phyloP scores from a whole-genome alignment of 2,329 filamentous ascomycete genomes.

The Alternaria sp. region DNA sequence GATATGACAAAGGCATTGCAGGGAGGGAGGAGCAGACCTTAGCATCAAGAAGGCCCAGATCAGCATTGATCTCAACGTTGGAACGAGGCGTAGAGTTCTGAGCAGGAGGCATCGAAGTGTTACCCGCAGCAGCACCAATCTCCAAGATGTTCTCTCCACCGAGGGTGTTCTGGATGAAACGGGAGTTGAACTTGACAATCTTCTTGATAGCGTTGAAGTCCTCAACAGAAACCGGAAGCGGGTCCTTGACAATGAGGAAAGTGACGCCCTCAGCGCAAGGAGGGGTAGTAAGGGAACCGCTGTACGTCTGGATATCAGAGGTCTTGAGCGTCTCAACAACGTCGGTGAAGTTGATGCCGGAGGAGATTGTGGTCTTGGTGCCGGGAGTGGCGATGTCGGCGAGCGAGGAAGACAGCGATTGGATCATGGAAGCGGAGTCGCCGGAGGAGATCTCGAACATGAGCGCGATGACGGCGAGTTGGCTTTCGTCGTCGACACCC shows the following conservation, averaged over 20 bases:
- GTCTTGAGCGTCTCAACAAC: conserved; percentile 49
- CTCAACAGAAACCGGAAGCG: conserved; percentile 56
- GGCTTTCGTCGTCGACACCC: conserved; percentile 46
- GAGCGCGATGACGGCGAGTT: conserved; percentile 51
- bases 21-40: neutral
- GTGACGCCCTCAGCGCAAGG: conserved; percentile 65
- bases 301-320: conserved; percentile 58
- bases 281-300: conserved; percentile 67
- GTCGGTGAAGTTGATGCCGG: conserved; percentile 54
- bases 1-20: neutral
- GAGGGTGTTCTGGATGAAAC: conserved; percentile 61
- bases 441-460: conserved; percentile 52
- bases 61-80: neutral
- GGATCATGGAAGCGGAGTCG: conserved; percentile 39
- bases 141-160: conserved; percentile 55
- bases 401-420: conserved; percentile 42
- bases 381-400: conserved; percentile 52
- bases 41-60: neutral
- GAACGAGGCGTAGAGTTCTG: neutral
- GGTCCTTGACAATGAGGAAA: conserved; percentile 60
- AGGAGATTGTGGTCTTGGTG: conserved; percentile 35
- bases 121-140: conserved; percentile 18
- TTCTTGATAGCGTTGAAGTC: conserved; percentile 61
- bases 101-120: neutral
- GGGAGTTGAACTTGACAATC: conserved; percentile 62